Conservation (phyloP, 306 rosid species). For the Cucurbita pepo region DNA sequence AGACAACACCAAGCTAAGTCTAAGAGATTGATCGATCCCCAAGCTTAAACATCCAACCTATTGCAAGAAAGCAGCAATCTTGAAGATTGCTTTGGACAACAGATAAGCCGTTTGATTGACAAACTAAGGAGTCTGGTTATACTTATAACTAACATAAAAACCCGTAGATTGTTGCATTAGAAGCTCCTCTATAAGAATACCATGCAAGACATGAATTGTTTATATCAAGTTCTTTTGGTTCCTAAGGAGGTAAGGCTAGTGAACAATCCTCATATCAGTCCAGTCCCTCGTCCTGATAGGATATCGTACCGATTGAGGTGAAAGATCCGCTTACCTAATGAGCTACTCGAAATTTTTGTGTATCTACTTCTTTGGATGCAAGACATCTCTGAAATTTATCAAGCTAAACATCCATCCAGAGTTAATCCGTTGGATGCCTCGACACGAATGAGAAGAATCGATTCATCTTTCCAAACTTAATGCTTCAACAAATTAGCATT, state of each 20-base stretch:
- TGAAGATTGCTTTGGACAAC: neutral
- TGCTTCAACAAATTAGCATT: neutral
- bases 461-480: neutral
- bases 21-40: neutral
- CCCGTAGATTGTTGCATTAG: neutral
- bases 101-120: neutral
- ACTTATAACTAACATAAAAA: neutral
- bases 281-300: no score
- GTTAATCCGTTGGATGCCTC: neutral
- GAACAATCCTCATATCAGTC: neutral
- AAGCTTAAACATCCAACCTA: neutral
- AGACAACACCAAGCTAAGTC: neutral
- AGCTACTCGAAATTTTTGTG: neutral
- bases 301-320: neutral
- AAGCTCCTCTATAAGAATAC: neutral
- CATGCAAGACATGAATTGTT: neutral
- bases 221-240: neutral
- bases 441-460: neutral
- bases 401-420: neutral
- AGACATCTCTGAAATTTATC: neutral
- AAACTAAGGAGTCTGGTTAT: neutral
- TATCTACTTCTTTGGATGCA: neutral
- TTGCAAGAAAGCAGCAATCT: neutral
- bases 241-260: neutral
- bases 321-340: neutral